A percentile compares a stretch with the other conserved stretches of the same genome.
These are phyloP conservation scores for Phialophora tarda DNA, from an alignment of 2,329 filamentous ascomycete genomes.

Conservation along the genomic window DNA sequence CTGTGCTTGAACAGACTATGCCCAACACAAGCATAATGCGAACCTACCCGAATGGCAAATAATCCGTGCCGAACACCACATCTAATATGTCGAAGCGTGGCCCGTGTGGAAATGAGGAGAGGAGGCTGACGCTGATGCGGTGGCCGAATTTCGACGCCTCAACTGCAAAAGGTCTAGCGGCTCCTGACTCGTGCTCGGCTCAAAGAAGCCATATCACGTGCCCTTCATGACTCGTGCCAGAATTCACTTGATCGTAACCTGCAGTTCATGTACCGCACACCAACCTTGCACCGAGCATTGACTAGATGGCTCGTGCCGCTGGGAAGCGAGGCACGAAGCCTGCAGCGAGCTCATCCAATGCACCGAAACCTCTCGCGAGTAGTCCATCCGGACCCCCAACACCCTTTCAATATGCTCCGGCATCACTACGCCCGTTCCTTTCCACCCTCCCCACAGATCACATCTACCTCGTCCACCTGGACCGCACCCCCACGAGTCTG, in stretches of 20 bases:
- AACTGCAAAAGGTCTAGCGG: no score
- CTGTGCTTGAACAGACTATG: constrained; percentile 2
- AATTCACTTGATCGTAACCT: background rate
- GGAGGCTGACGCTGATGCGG: background rate
- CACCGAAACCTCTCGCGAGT: constrained; percentile 10
- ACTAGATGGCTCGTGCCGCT: constrained; percentile 30
- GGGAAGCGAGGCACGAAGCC: constrained; percentile 28
- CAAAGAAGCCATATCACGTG: constrained; percentile 1
- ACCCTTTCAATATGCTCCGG: constrained; percentile 36
- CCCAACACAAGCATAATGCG: background rate
- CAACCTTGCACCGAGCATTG: background rate
- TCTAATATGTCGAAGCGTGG: no score
- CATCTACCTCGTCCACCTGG: constrained; percentile 85
- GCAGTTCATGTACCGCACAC: background rate
- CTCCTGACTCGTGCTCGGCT: background rate
- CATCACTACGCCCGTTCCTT: constrained; percentile 57
- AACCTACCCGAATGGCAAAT: background rate
- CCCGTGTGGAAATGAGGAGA: background rate
- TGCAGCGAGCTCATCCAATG: constrained; percentile 11
- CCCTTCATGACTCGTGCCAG: background rate
- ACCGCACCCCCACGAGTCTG: constrained; percentile 69
- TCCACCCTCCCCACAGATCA: constrained; percentile 68
- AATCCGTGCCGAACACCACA: background rate
- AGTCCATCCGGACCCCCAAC: constrained; percentile 27
- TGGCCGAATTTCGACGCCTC: constrained; percentile 5